Evolutionary conservation across 2,329 filamentous ascomycete genomes (phyloP).

Genomic region (Waltergamsia citrina): DNA sequence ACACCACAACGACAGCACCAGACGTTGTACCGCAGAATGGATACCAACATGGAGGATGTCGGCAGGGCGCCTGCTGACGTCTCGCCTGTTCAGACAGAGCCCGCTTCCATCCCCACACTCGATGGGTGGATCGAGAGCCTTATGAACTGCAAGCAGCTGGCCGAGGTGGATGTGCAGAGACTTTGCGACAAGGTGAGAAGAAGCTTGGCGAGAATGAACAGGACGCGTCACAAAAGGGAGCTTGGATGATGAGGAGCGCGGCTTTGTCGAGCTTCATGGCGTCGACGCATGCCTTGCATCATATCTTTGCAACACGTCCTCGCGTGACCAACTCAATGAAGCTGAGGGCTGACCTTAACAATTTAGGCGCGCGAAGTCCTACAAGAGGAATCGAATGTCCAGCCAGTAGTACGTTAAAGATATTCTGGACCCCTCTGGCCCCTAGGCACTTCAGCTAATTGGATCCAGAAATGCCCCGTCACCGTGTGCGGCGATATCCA

Average conservation of each 20-base stretch:
- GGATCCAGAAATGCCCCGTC: conserved; percentile 81
- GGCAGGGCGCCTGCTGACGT: conserved; percentile 75
- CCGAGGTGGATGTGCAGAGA: conserved; percentile 88
- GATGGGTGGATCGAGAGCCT: conserved; percentile 98
- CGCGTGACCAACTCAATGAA: background rate
- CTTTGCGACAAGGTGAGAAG: conserved; percentile 85
- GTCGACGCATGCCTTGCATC: conserved; percentile 4
- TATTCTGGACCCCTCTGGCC: conserved; percentile 7
- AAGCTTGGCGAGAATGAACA: too few species aligned
- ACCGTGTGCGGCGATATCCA: conserved; percentile 99
- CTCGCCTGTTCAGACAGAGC: conserved; percentile 63
- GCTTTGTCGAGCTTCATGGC: conserved; percentile 3
- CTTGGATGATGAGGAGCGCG: background rate
- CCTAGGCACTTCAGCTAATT: conserved; percentile 14
- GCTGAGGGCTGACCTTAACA: background rate
- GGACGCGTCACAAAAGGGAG: too few species aligned
- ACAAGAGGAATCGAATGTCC: conserved; percentile 96
- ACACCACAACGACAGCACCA: conserved; percentile 4
- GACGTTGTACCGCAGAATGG: conserved; percentile 45
- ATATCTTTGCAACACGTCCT: conserved; percentile 6
- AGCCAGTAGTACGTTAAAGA: conserved; percentile 72
- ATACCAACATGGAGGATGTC: conserved; percentile 99
- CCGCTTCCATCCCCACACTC: conserved; percentile 81
- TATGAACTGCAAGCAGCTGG: conserved; percentile 97
- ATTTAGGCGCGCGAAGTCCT: conserved; percentile 84